phyloP scores from a whole-genome alignment of 495 filamentous ascomycete species.

The Hypoxylon intermedium region DNA sequence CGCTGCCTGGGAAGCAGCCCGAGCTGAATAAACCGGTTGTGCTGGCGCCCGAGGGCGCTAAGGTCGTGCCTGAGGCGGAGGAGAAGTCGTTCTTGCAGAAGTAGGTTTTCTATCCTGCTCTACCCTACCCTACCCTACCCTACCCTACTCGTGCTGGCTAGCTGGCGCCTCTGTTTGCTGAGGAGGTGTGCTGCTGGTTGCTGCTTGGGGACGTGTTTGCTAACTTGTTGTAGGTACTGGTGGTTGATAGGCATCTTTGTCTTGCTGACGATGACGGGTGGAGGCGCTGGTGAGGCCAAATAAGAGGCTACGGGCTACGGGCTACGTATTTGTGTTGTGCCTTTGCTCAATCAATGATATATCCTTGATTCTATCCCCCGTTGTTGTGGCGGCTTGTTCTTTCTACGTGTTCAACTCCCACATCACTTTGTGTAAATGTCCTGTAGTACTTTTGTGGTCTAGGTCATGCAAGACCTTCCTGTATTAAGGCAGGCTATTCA shows the following conservation, averaged over 20 bases:
- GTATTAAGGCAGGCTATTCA: no score
- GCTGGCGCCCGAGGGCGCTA: slow-evolving; percentile 65
- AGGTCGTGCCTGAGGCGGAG: slow-evolving; percentile 55
- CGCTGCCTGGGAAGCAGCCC: slow-evolving; percentile 63
- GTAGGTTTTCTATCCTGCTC: slow-evolving; percentile 50
- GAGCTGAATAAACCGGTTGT: slow-evolving; percentile 71
- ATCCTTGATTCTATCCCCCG: neutral
- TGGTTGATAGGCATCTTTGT: slow-evolving; percentile 56
- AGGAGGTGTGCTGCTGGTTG: no score
- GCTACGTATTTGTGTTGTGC: no score
- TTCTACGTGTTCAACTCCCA: no score
- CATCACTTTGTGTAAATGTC: no score
- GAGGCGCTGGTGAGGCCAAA: slow-evolving; percentile 51
- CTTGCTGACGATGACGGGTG: slow-evolving; percentile 48
- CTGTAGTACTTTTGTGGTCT: no score
- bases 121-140: neutral
- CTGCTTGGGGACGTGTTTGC: slow-evolving; percentile 7
- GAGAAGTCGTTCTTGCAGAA: slow-evolving; percentile 78
- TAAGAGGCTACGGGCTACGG: slow-evolving; percentile 36
- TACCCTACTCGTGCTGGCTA: slow-evolving; percentile 20
- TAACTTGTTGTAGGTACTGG: slow-evolving; percentile 57
- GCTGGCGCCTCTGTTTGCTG: slow-evolving; percentile 4
- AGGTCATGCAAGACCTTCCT: no score
- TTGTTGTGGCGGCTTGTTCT: neutral
- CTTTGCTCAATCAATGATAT: neutral